Conservation (phyloP, 2,329 filamentous ascomycete species). For the Aspergillus uvarum region DNA sequence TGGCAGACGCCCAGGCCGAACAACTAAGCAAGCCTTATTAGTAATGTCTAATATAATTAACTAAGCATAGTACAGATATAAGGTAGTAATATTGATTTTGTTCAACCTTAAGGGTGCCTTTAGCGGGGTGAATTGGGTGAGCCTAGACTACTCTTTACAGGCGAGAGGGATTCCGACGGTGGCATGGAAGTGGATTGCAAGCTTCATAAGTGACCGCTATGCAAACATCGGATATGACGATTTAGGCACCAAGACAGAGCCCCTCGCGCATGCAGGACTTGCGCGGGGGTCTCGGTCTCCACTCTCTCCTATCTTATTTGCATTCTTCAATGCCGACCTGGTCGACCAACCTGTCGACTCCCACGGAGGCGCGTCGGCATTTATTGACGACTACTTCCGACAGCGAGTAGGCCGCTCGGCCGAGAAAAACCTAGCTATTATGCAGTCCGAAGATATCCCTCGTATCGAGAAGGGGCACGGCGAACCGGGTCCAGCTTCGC, state of each 20-base stretch:
- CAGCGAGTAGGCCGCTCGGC: constrained; percentile 20
- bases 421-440: constrained; percentile 25
- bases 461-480: constrained; percentile 24
- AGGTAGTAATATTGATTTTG: constrained; percentile 19
- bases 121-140: constrained; percentile 18
- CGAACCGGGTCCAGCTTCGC: constrained; percentile 28
- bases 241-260: constrained; percentile 10
- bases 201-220: constrained; percentile 23
- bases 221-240: constrained; percentile 13
- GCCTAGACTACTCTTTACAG: constrained; percentile 5
- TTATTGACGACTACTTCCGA: constrained; percentile 30
- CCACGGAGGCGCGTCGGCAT: constrained; percentile 29
- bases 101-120: constrained; percentile 23
- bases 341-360: constrained; percentile 27
- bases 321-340: constrained; percentile 39
- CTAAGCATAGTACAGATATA: constrained; percentile 14
- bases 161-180: constrained; percentile 1
- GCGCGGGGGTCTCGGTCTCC: constrained; percentile 30
- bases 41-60: constrained; percentile 6
- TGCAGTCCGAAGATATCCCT: constrained; percentile 28
- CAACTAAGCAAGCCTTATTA: constrained; percentile 23
- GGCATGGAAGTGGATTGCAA: constrained; percentile 16
- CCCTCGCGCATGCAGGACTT: constrained; percentile 14
- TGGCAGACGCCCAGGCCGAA: constrained; percentile 17
- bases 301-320: constrained; percentile 34